Base-by-base conservation (phyloP, 208 protist genomes). In the Acanthamoeba rhysodes region DNA sequence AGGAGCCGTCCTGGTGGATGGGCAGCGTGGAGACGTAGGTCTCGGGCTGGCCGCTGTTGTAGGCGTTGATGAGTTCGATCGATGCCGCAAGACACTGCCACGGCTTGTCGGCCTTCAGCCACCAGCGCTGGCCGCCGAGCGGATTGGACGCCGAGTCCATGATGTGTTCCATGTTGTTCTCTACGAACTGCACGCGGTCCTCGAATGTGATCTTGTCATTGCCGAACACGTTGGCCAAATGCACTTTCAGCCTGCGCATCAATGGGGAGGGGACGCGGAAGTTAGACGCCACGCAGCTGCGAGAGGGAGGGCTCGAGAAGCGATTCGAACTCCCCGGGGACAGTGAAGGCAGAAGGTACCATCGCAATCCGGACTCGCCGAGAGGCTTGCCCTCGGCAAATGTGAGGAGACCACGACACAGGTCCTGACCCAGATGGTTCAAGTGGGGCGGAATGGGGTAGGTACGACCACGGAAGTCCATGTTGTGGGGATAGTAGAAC, bases 391-490 rank as follows among this genome's bases (percentile, higher is more conserved):
- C 97, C 78, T 99, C 97, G 27, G 98, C 98, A 96, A 99, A 99
- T 90, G 98, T 97, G 16, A 99, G 96, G 76, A 99, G 95, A 10
- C 98, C 98, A 45, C 99, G 98, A 91, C 94, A 96, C 4, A 98
- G 64, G 90, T 99, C 98, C 18, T 97, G 98, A 70, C 99, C 99
- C 45, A 99, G 97, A 97, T 99, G 99, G 95, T 99, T 99, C 29
- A 99, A 96, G 90, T 99, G 98, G 14, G 99, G 99, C 16, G 99
- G 98, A 37, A 99, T 98, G 6, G 99, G 99, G 97, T 99, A 99
- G 95, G 99, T 99, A 88, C 99, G 98, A 27, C 99, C 99, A 64
- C 99, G 98, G 94, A 99, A 99, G 96, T 99, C 99, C 95, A 99
- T 97, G 96, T 99, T 99, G 96, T 99, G 99, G 24, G 99, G 99